Base-by-base conservation (phyloP, 2,329 filamentous ascomycete genomes). In the Lecanicillium sp. region DNA sequence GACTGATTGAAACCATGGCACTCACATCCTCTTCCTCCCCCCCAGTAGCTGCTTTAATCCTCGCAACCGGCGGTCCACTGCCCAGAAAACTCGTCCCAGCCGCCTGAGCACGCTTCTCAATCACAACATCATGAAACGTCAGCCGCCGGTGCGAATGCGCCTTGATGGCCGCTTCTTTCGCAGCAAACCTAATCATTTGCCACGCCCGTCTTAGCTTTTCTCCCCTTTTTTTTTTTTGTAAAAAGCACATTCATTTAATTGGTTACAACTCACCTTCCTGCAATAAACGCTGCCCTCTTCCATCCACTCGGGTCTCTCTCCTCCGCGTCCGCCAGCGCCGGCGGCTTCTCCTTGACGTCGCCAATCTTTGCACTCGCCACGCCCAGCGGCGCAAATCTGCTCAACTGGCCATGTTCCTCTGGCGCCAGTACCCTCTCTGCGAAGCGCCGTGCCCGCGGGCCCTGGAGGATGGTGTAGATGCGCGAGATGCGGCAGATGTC, bases 1-100 rank as follows among this genome's bases (percentile, higher is more conserved):
- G 89, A 51, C 83, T 92, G 50, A 95, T 94, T 43, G 83, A 90
- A 32, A 95, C 56, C 51, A 75, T 68, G 12, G 80, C 86, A 35
- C 77, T 65, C 47, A 78, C 72, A 43, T 67, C 56, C 29, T 43
- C 50, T n/a, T 48, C 54, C 14, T 42, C 51, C 13, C 41, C 50
- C 2, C 42, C 49, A 19, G 46, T 46, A 6, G 11, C 6, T 7
- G 52, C 54, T 43, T 48, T 55, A 41, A 73, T 61, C 36, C 70
- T 49, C 7, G 65, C 69, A 3, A 71, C 48, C 1, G 70, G 70
- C 17, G 68, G 62, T 4, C 64, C 62, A 45, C 59, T 63, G 1
- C 55, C 58, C 37, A 57, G 41, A 16, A 45, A 50, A 31, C 47
- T 46, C 7, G 49, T 49, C 16, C 51, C 41, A 8, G 41, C 45